Percentiles rank a stretch among this genome's conserved stretches.
Conservation (phyloP, 495 filamentous ascomycete species). For the Neurospora pannonica region DNA sequence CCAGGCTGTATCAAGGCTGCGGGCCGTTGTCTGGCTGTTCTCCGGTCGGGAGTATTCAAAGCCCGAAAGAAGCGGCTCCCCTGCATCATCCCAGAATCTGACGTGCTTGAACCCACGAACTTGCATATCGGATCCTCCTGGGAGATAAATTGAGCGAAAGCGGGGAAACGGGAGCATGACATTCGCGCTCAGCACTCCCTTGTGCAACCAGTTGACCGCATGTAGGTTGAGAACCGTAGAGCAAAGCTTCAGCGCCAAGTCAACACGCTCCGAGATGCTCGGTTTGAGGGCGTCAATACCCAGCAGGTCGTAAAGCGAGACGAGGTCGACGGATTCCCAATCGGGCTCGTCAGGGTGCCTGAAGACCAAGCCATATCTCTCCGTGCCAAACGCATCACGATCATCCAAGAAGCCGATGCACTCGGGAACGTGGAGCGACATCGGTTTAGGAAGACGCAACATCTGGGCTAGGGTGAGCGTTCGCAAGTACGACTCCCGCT, state of each 20-base stretch:
- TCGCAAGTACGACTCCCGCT: no score
- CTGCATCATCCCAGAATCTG: no score
- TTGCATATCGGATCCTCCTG: no score
- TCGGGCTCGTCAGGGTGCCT: no score
- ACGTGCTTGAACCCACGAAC: no score
- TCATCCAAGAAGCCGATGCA: slow-evolving; percentile 25
- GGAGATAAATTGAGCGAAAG: no score
- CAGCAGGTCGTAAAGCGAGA: slow-evolving; percentile 15
- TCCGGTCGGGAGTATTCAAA: slow-evolving; percentile 23
- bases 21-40: slow-evolving; percentile 13
- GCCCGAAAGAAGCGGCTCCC: no score
- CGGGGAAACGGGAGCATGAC: no score
- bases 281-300: slow-evolving; percentile 3
- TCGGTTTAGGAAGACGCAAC: slow-evolving; percentile 21
- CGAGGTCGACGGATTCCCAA: no score
- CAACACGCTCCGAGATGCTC: slow-evolving; percentile 11
- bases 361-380: slow-evolving; percentile 22
- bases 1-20: slow-evolving; percentile 19
- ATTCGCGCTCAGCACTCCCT: no score
- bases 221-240: slow-evolving; percentile 32
- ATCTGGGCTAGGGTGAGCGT: slow-evolving; percentile 23
- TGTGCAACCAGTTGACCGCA: slow-evolving; percentile 50
- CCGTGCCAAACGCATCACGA: slow-evolving; percentile 4
- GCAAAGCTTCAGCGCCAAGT: slow-evolving; percentile 16
- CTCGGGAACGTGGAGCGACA: slow-evolving; percentile 12